Evolutionary conservation across 495 filamentous ascomycete species (phyloP), one percentile per base, ranked within the genome.

Genomic region (Talaromyces nanjingensis): DNA sequence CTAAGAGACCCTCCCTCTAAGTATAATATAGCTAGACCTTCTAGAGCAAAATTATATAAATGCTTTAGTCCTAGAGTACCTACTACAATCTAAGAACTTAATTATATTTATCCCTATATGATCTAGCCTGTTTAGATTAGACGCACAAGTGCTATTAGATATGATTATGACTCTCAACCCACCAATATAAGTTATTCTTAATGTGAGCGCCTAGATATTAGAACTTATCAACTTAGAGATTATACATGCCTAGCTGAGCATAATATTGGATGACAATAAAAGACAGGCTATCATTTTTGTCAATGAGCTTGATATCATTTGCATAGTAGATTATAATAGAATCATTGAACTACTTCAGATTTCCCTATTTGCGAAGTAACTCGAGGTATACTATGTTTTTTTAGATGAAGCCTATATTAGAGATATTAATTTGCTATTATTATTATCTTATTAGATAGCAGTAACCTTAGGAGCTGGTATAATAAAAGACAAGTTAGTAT

Each of bases 381-480:
- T 91, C 25, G 84, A 83, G 11, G 65, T 70, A 1, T 93, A 88
- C 66, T 74, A 90, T 0, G 84, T 93, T 0, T 93, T 88, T 67
- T 76, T 93, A 1, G 90, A 92, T 59, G 85, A 94, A 65, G 83
- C 84, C 0, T 90, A 94, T 64, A 92, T 90, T 0, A 74, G 91
- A 66, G 91, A 91, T 0, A 89, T 84, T 2, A 89, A 93, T 67
- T 67, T 94, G 8, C 86, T 80, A 65, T 68, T 94, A 3, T 89
- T 90, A 0, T 62, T 60, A 0, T 18, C 76, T 14, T 86, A 84
- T 63, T 72, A 83, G 12, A 91, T 86, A 3, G 87, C 87, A 4
- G 83, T 94, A 6, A 92, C 87, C 0, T 75, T 93, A 0, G 88
- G 89, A 0, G 78, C 86, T 0, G 74, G 78, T 24, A 72, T 89